Evolutionary conservation across 495 filamentous ascomycete genomes (phyloP), one percentile per base, ranked within the genome.

Genomic region (Aspergillus mulundensis): DNA sequence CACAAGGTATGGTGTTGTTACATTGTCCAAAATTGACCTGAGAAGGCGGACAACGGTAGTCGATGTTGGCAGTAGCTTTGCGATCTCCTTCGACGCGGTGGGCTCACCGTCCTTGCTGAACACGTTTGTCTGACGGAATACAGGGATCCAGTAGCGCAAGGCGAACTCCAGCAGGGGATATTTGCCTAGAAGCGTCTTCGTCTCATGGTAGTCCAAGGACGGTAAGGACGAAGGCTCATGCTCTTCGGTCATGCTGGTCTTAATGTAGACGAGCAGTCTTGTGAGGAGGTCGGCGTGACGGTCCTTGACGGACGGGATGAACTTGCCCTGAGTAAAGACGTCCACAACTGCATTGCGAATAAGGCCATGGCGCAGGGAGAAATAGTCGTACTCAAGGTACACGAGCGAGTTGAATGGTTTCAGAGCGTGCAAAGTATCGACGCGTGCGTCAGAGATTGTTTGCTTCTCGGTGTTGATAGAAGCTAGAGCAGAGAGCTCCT

Each of bases 351-450:
- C 67, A 2, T 55, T 54, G 15, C 71, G 66, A 25, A 75, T 67
- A 19, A 73, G 66, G 3, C 64, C 67, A 36, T 75, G 71, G 23
- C 71, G 71, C 6, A 75, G 63, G 39, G 66, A 70, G 12, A 73
- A 64, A 16, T 64, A 66, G 12, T 67, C 71, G 53, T 73, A 62
- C 30, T 69, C 64, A 2, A 72, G 18, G 42, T 62, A 70, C 0
- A 75, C 61, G 30, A 75, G 57, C 2, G 64, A 62, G 42, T 60
- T 61, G 18, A 74, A 19, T 1, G 69, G 66, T 51, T 61, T 64
- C 16, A 75, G 48, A 15, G 60, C 53, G 0, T 63, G 42, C 39
- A 66, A 38, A 14, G 62, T 52, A 6, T 73, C 66, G 8, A 68
- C 11, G 15, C 65, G 59, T 2, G 57, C 54, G 7, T 70, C 67